phyloP scores from a whole-genome alignment of 2,329 filamentous ascomycete genomes.

The Alternaria hordeiaustralica region DNA sequence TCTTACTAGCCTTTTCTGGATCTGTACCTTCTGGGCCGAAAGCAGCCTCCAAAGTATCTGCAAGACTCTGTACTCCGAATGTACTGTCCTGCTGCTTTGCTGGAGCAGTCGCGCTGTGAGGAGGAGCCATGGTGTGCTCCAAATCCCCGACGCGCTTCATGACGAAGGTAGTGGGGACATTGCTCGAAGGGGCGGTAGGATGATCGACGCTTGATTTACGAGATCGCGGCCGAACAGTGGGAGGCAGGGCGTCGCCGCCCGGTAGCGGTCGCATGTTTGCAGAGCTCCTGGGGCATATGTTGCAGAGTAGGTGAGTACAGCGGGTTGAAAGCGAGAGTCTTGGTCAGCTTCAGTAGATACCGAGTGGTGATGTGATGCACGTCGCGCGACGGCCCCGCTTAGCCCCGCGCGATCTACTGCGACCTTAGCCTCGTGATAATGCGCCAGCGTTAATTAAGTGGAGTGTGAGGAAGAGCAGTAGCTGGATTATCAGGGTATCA shows the following conservation, averaged over 20 bases:
- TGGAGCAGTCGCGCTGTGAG: constrained; percentile 19
- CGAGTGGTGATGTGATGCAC: constrained; percentile 17
- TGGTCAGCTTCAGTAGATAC: constrained; percentile 9
- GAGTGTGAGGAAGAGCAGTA: not conserved
- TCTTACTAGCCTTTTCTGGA: constrained; percentile 31
- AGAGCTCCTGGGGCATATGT: constrained; percentile 11
- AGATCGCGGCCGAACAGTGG: constrained; percentile 40
- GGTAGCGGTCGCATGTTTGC: constrained; percentile 43
- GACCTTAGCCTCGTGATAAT: constrained; percentile 16
- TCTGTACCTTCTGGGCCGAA: constrained; percentile 42
- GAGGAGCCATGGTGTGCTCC: constrained; percentile 47
- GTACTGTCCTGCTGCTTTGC: constrained; percentile 51
- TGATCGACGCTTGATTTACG: constrained; percentile 49
- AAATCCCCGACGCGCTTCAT: constrained; percentile 61
- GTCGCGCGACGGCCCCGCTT: constrained; percentile 18
- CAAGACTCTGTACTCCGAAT: constrained; percentile 65
- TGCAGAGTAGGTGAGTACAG: not conserved
- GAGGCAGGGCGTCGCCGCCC: constrained; percentile 45
- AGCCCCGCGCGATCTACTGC: constrained; percentile 24
- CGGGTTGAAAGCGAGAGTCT: constrained; percentile 2
- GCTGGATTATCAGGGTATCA: not conserved
- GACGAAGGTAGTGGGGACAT: constrained; percentile 65
- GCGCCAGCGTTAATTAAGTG: constrained; percentile 8
- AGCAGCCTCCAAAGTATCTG: constrained; percentile 58
- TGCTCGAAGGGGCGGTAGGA: constrained; percentile 33